Base-by-base conservation (phyloP, 768 basidiomycete genomes). In the Trametes sanguinea region DNA sequence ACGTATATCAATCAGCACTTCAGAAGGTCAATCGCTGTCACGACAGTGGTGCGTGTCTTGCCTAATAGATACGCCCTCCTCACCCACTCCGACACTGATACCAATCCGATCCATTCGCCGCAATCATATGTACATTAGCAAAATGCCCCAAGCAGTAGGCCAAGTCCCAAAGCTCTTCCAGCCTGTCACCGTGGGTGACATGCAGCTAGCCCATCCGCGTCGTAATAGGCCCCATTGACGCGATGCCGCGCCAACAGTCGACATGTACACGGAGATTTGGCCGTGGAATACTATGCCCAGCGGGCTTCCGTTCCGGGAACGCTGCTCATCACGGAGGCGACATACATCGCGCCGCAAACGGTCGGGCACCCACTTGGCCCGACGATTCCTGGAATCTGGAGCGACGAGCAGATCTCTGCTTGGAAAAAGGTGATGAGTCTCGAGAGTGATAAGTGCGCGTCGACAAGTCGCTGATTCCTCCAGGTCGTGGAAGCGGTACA, bases 401-500 rank as follows among this genome's bases (percentile, higher is more conserved):
- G 44, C 33, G 51, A 46, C 3, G 52, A 61, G 35, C 54, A 54
- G 37, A 16, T 52, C 4, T n/a, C 45, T 11, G 60, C 39, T 11
- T 55, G 60, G 51, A 50, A 61, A 33, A 33, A 17, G 43, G 51
- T 61, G 30, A 8, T 46, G 17, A n/a, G n/a, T 4, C 47, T 7
- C 2, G 1, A 22, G 4, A 22, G 33, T 51, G 51, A 51, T 17
- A 6, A 22, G 22, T 22, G 22, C 22, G 22, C 22, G 22, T 22
- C 22, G 22, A 22, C 22, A 22, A 22, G 22, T 22, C 22, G 22
- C 22, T 22, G 22, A 22, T 1, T 7, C 8, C 8, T 5, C 8
- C 42, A 84, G 83, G 71, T 90, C 11, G 81, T 80, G 14, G 77
- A 81, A 5, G 80, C 77, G 0, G 85, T 87, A 0, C 86, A 88